Evolutionary conservation across 345 rosid genomes (phyloP).

Genomic region (Citrus cavaleriei): DNA sequence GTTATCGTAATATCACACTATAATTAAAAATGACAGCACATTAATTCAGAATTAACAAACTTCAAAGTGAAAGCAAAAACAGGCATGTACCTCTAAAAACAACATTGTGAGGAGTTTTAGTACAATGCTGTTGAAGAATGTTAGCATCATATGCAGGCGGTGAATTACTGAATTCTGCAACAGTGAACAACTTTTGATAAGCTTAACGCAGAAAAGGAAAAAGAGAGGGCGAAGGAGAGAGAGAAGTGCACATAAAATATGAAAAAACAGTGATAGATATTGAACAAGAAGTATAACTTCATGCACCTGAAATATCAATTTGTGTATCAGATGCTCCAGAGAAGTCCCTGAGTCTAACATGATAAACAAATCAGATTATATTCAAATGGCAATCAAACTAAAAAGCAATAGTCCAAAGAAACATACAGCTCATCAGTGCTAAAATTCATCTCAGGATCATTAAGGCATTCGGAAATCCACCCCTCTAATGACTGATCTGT

Average conservation of each 20-base stretch:
- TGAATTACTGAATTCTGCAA: conserved; percentile 49
- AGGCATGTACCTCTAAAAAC: conserved; percentile 64
- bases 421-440: conserved; percentile 67
- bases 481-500: conserved; percentile 54
- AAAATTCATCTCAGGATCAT: conserved; percentile 51
- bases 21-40: not conserved
- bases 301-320: conserved; percentile 56
- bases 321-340: conserved; percentile 51
- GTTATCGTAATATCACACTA: not conserved
- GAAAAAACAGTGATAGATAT: not conserved
- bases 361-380: conserved; percentile 17
- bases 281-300: not conserved
- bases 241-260: not conserved
- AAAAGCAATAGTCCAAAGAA: conserved; percentile 14
- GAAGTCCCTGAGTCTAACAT: conserved; percentile 41
- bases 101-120: conserved; percentile 59
- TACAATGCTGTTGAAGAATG: conserved; percentile 41
- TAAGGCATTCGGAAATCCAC: conserved; percentile 74
- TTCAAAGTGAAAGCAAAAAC: not conserved
- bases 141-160: conserved; percentile 40
- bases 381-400: conserved; percentile 7
- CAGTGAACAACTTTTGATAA: conserved; percentile 10
- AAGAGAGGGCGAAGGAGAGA: too few species aligned
- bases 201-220: not conserved
- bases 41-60: not conserved